Evolutionary conservation across 768 basidiomycete genomes (phyloP), one percentile per base, ranked within the genome.

Genomic region (Leccinum ochraceum): DNA sequence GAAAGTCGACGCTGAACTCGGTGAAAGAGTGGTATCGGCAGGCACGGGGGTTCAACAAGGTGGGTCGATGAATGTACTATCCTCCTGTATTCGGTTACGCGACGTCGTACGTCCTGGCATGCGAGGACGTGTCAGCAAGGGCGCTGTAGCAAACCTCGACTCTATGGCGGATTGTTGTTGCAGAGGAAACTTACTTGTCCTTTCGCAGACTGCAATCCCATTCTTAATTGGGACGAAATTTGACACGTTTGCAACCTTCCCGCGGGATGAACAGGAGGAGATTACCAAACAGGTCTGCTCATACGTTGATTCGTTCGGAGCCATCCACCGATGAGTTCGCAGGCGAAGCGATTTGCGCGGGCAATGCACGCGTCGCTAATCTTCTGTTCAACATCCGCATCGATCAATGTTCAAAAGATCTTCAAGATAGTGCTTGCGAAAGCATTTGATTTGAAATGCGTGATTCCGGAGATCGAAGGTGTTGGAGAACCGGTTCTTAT

Each of bases 11-110:
- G 48, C 77, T 99, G 63, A 98, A 98, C 77, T 96, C 94, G 59
- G 94, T 99, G 68, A 98, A 98, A 78, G 97, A 99, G 77, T 99
- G 97, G 97, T 99, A 98, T 82, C 85, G 97, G 68, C 97, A 99
- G 78, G 95, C 95, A 56, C 83, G 97, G 69, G 97, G 97, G 22
- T 99, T 99, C 79, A 98, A 98, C 80, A 98, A 98, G 84, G 96
- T 95, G 60, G 55, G 83, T 74, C 52, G 0, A 6, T 51, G 20
- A 44, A 16, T 14, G 10, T 30, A 17, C 42, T 34, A 6, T 22
- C 32, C 17, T 53, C 6, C 22, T 22, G 37, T 42, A 1, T 32
- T 36, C 17, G 17, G 56, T 44, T 32, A 44, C 11, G 54, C 48
- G 37, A 14, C 36, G n/a, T 16, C n/a, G 32, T 34, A 39, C 9